A percentile compares a stretch with the other conserved stretches of the same genome.
Evolutionary conservation across 2,329 filamentous ascomycete genomes (phyloP).

Genomic region (Aspergillus ruber): DNA sequence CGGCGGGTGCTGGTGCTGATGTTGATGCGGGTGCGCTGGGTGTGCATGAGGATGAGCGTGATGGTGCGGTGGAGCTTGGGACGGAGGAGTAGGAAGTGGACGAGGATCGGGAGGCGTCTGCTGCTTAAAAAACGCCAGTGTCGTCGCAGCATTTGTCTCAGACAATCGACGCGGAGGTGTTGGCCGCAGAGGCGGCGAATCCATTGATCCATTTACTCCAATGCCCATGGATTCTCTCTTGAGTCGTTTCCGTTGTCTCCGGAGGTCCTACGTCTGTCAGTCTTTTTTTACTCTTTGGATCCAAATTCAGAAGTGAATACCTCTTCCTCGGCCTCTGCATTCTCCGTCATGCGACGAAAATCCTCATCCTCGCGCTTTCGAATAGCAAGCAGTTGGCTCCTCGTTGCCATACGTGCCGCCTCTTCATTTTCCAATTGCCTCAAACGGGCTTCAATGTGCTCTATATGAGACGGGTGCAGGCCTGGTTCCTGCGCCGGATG

Average conservation of each 20-base stretch:
- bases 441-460: constrained; percentile 34
- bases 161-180: constrained; percentile 34
- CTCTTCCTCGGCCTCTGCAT: constrained; percentile 36
- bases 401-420: constrained; percentile 31
- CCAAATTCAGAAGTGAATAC: constrained; percentile 16
- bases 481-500: constrained; percentile 6
- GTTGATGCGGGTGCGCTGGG: constrained; percentile 5
- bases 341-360: constrained; percentile 34
- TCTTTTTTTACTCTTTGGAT: not conserved
- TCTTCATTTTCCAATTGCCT: constrained; percentile 37
- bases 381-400: constrained; percentile 30
- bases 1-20: constrained; percentile 6
- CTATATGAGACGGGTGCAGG: constrained; percentile 20
- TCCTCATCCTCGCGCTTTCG: constrained; percentile 37
- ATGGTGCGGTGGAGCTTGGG: constrained; percentile 16
- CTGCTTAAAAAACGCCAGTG: constrained; percentile 37
- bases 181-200: constrained; percentile 33
- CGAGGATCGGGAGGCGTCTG: constrained; percentile 35
- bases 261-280: constrained; percentile 24
- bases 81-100: constrained; percentile 12
- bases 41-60: constrained; percentile 11
- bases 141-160: constrained; percentile 36
- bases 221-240: constrained; percentile 38
- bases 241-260: constrained; percentile 32
- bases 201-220: constrained; percentile 23